Conservation (phyloP, 371 early-diverging fungal species). For the Mortierella sp. region DNA sequence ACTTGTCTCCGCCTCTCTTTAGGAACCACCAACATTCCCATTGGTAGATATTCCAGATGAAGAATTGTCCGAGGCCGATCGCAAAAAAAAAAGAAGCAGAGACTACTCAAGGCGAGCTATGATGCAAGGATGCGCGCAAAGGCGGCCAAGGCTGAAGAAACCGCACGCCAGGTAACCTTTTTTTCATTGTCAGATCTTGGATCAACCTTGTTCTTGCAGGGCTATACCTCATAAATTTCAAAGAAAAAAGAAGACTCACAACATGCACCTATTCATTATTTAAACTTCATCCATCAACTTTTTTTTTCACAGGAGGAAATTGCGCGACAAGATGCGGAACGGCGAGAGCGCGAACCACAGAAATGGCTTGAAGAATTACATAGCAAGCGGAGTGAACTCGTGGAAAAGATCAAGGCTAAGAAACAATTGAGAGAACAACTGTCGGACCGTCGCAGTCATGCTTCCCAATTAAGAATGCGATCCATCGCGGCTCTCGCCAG, state of each 20-base stretch:
- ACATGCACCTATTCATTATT: too few species aligned
- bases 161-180: slow-evolving; percentile 57
- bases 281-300: not conserved
- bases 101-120: slow-evolving; percentile 81
- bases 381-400: slow-evolving; percentile 65
- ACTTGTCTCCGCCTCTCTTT: too few species aligned
- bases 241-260: not conserved
- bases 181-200: not conserved
- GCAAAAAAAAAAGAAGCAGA: slow-evolving; percentile 87
- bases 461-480: slow-evolving; percentile 86
- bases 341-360: slow-evolving; percentile 70
- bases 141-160: slow-evolving; percentile 83
- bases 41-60: slow-evolving; percentile 86
- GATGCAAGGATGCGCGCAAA: slow-evolving; percentile 85
- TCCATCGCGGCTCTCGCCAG: slow-evolving; percentile 86
- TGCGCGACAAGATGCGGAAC: slow-evolving; percentile 77
- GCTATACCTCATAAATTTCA: not conserved
- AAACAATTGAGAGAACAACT: slow-evolving; percentile 79
- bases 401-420: slow-evolving; percentile 72
- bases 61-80: slow-evolving; percentile 77
- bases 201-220: not conserved
- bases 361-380: slow-evolving; percentile 80
- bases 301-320: slow-evolving; percentile 64
- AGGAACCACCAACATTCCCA: slow-evolving; percentile 79
- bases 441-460: slow-evolving; percentile 85